A percentile compares a stretch with the other conserved stretches of the same genome.
These are phyloP conservation scores for Asclepias syriaca DNA, from an alignment of 257 asterid genomes.

Conservation along the genomic window DNA sequence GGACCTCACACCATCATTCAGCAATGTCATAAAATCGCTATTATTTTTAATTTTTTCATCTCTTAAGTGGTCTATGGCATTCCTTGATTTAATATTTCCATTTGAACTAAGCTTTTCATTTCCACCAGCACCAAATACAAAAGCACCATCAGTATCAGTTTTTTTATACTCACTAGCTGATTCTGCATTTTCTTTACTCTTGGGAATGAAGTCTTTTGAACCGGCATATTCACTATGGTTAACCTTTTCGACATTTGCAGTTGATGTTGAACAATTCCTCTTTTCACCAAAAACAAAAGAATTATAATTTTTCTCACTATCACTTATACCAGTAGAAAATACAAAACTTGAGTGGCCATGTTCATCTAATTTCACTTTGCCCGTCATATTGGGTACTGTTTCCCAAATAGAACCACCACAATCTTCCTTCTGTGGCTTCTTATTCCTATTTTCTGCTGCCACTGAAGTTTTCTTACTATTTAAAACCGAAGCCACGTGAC, in stretches of 20 bases:
- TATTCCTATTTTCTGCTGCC: conserved; percentile 9
- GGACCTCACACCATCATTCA: conserved; percentile 6
- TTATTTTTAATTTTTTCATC: conserved; percentile 24
- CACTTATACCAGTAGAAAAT: conserved; percentile 15
- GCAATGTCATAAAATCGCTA: conserved; percentile 19
- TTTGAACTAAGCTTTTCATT: conserved; percentile 26
- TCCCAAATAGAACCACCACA: background rate
- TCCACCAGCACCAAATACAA: conserved; percentile 37
- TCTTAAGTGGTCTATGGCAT: conserved; percentile 22
- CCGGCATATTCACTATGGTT: conserved; percentile 17
- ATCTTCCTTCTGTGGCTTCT: background rate
- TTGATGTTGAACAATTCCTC: conserved; percentile 15
- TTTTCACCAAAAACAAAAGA: conserved; percentile 35
- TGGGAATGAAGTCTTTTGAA: conserved; percentile 17
- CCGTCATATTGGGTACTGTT: background rate
- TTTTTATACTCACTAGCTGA: conserved; percentile 30
- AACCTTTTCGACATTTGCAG: conserved; percentile 7
- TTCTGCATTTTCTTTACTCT: conserved; percentile 24
- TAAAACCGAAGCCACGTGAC: conserved; percentile 1
- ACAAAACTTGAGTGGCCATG: conserved; percentile 22
- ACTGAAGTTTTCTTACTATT: conserved; percentile 7
- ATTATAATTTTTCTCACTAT: conserved; percentile 20
- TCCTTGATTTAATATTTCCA: conserved; percentile 25
- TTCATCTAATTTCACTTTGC: conserved; percentile 16
- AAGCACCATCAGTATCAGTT: conserved; percentile 23